Evolutionary conservation across 805 yeast genomes (phyloP), one percentile per base, ranked within the genome.

Genomic region (Yarrowia sp.): DNA sequence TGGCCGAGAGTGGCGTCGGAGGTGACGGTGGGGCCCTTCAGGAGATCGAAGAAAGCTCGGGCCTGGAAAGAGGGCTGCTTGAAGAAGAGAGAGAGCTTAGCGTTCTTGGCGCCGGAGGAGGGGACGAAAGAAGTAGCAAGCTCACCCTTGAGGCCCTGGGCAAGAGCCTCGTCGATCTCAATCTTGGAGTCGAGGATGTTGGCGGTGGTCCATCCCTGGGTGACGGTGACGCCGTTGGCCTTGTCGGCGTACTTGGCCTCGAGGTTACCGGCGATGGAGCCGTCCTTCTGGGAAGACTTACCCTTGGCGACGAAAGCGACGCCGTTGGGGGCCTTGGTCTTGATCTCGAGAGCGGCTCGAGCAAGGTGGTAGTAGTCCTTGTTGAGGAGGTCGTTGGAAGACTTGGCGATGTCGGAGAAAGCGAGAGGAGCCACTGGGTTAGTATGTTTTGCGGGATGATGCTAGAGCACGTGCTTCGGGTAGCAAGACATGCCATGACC

Each of bases 161-260:
- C 88, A 80, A 93, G 84, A 73, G 91, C 89, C 79, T 92, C 96
- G 67, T 87, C 83, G 74, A 95, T 84, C 82, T 93, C 98, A 72
- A 95, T 83, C 84, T 91, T 93, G 81, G 98, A 90, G 83, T 85
- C 88, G 76, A 95, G 82, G 70, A 88, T 84, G 79, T 93, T 93
- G 78, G 96, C 88, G 73, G 96, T 90, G 82, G 92, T 88, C 97
- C 98, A 92, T 76, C 97, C 97, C 83, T 95, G 98, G 71, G 97
- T 92, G 75, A 95, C 81, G 70, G 97, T 86, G 75, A 95, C 82
- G 69, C 98, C 98, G 68, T 95, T 82, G 68, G 92, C 83, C 83
- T 91, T 91, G 85, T 95, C 99, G 68, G 89, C 80, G 83, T 88
- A 90, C 83, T 90, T 91, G 73, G 96, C 89, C 80, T 95, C 98